phyloP scores from a whole-genome alignment of 345 rosid genomes.

The Melastoma malabathricum region DNA sequence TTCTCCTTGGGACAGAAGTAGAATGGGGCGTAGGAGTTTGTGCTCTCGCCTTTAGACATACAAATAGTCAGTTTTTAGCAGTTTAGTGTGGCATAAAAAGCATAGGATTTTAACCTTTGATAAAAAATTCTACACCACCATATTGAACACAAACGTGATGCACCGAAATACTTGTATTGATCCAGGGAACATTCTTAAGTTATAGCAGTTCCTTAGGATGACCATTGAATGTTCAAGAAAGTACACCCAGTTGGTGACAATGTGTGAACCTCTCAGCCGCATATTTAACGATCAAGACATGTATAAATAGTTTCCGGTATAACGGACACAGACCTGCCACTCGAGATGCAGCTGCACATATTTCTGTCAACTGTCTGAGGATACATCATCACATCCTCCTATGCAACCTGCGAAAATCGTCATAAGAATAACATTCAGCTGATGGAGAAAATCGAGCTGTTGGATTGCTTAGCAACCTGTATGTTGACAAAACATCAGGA shows the following conservation, averaged over 20 bases:
- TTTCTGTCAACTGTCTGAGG: slow-evolving; percentile 63
- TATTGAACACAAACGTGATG: too few species aligned
- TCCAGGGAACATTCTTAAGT: too few species aligned
- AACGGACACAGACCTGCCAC: slow-evolving; percentile 39
- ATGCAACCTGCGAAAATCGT: slow-evolving; percentile 50
- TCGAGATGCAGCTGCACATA: slow-evolving; percentile 93
- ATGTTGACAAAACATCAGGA: too few species aligned
- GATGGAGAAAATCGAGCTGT: neutral
- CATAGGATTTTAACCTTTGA: too few species aligned
- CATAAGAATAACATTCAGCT: neutral
- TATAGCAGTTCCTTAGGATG: too few species aligned
- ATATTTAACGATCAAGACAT: neutral
- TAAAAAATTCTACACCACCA: too few species aligned
- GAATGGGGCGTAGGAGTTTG: slow-evolving; percentile 34
- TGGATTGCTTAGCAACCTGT: too few species aligned
- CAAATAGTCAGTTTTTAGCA: neutral
- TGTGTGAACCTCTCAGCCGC: too few species aligned
- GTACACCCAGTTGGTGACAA: too few species aligned
- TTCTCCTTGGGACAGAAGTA: slow-evolving; percentile 43
- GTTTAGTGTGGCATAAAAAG: too few species aligned
- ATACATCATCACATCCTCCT: slow-evolving; percentile 86
- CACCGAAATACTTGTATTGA: too few species aligned
- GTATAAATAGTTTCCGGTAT: neutral
- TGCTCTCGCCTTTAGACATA: slow-evolving; percentile 36
- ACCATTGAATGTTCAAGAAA: too few species aligned